Evolutionary conservation across 768 basidiomycete species (phyloP).

Genomic region (Leccinum boreale): DNA sequence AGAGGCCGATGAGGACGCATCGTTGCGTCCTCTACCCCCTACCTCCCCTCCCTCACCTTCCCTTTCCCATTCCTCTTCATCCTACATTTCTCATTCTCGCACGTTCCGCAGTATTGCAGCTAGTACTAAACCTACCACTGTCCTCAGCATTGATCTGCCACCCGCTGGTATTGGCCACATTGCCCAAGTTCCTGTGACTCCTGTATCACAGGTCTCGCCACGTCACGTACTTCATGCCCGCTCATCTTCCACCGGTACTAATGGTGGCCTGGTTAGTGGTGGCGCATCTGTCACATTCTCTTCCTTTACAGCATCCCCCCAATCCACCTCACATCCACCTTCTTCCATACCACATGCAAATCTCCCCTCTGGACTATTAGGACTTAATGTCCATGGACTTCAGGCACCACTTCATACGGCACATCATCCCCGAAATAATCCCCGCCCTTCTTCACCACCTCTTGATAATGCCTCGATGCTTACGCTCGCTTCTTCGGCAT

Average conservation of each 20-base stretch:
- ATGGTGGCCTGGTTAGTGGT: slow-evolving; percentile 40
- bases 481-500: slow-evolving; percentile 92
- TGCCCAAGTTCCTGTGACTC: slow-evolving; percentile 74
- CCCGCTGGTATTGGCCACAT: slow-evolving; percentile 87
- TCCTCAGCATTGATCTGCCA: slow-evolving; percentile 83
- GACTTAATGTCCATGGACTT: slow-evolving; percentile 32
- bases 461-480: slow-evolving; percentile 89
- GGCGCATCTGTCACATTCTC: slow-evolving; percentile 73
- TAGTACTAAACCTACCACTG: slow-evolving; percentile 92
- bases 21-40: slow-evolving; percentile 84
- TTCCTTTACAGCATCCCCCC: slow-evolving; percentile 52
- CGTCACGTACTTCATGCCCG: slow-evolving; percentile 60
- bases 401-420: slow-evolving; percentile 87
- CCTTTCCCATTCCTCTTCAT: slow-evolving; percentile 79
- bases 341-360: slow-evolving; percentile 26
- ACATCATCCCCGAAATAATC: slow-evolving; percentile 96
- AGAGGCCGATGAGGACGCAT: slow-evolving; percentile 95
- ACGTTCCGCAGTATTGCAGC: slow-evolving; percentile 82
- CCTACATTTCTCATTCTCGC: slow-evolving; percentile 75
- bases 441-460: slow-evolving; percentile 87
- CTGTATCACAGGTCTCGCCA: slow-evolving; percentile 44
- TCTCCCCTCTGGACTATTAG: slow-evolving; percentile 27
- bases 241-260: slow-evolving; percentile 55
- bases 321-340: slow-evolving; percentile 44
- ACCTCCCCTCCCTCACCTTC: slow-evolving; percentile 85